Conservation (phyloP, 1,284 basidiomycete species). For the Ustilago tritici region DNA sequence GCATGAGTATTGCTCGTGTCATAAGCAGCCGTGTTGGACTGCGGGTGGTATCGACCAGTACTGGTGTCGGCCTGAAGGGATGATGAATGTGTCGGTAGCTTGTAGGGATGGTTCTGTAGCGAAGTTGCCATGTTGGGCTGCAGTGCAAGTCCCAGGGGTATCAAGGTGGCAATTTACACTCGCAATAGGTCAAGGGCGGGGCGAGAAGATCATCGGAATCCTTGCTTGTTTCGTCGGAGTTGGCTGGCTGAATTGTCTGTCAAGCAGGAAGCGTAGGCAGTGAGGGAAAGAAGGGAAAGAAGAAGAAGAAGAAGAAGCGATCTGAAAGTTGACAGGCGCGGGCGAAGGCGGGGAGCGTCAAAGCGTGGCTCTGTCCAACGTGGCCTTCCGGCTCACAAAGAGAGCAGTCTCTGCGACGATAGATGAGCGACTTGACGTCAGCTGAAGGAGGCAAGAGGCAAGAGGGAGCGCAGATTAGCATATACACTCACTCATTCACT, state of each 20-base stretch:
- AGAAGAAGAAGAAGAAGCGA: background rate
- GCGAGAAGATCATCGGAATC: background rate
- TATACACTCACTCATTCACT: background rate
- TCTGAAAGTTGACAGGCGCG: slow-evolving; percentile 6
- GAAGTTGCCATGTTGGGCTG: slow-evolving; percentile 12
- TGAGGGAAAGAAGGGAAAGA: background rate
- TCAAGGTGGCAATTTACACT: background rate
- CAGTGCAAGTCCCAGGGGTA: background rate
- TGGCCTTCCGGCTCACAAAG: background rate
- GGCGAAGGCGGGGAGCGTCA: background rate
- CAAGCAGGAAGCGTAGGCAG: background rate
- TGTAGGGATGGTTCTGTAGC: slow-evolving; percentile 10
- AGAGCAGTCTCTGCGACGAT: background rate
- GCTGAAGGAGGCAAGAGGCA: background rate
- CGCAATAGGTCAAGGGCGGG: background rate
- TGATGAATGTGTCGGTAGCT: slow-evolving; percentile 4
- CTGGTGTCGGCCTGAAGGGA: background rate
- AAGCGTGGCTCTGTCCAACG: background rate
- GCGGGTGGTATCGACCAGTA: background rate
- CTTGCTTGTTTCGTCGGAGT: too few relatives aligned
- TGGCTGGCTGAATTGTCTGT: background rate
- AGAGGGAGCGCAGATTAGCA: background rate
- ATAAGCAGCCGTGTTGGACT: background rate
- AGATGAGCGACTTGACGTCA: background rate
- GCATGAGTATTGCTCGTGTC: background rate